Base-by-base conservation (phyloP, 495 filamentous ascomycete genomes). In the Aspergillus kassunensis region DNA sequence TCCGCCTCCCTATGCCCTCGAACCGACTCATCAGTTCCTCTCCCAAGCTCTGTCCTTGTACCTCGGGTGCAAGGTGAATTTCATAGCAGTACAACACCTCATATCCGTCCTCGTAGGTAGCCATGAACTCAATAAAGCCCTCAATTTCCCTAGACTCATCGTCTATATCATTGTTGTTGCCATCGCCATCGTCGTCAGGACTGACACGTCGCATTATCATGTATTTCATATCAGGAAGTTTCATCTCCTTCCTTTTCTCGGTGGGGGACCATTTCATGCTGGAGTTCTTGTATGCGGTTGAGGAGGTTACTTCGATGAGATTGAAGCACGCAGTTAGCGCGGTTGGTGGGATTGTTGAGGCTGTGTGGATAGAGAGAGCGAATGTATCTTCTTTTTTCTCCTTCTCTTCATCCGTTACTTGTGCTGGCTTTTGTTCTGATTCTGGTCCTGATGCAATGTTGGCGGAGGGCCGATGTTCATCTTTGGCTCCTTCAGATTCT, bases 61-160 rank as follows among this genome's bases (percentile, higher is more conserved):
- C 65, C 1, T 53, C 57, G 1, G 75, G 67, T 34, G 74, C 65
- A 8, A 95, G 72, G 55, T 96, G 91, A 19, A 96, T 81, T 71
- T 96, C 91, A 65, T 96, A 96, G 67, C 87, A 87, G 58, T 95
- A 96, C 3, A 91, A 56, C 5, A 95, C 88, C 12, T 86, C 78
- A 24, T 80, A 68, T 0, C 81, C 80, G 53, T 86, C 87, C 58
- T 96, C 91, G 54, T 86, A 83, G 7, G 88, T 91, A 3, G 88
- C 80, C 87, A 91, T 89, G 60, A 93, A 82, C 3, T 89, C 92
- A 1, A 85, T 71, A 53, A 95, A 96, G 0, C 82, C 91, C 3
- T 71, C 64, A 1, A 87, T 58, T 2, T 42, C 37, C 15, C 31
- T 16, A 13, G 31, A 34, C n/a, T n/a, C n/a, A n/a, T n/a, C n/a